Evolutionary conservation across 2,329 filamentous ascomycete species (phyloP).

Genomic region (Colletotrichum horii): DNA sequence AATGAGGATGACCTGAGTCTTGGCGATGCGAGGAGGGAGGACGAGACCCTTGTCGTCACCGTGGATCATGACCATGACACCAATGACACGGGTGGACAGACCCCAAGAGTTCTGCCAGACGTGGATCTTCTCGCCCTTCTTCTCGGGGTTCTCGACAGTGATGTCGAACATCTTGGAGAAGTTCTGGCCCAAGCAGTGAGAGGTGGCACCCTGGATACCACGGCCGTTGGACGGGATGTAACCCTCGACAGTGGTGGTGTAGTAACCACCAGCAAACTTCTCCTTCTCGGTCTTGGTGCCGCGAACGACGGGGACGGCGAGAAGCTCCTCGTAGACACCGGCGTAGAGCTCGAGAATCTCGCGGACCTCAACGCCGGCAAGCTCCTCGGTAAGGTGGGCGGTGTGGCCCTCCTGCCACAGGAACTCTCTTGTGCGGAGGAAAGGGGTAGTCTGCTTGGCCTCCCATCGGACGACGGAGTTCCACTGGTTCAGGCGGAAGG

Average conservation of each 20-base stretch:
- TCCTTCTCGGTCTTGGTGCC: conserved; percentile 97
- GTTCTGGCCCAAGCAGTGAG: conserved; percentile 94
- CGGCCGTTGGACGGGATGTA: conserved; percentile 96
- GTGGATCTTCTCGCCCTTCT: conserved; percentile 80
- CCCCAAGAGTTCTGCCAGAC: conserved; percentile 99
- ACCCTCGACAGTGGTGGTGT: conserved; percentile 95
- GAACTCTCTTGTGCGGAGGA: conserved; percentile 93
- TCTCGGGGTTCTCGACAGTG: conserved; percentile 87
- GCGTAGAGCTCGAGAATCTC: conserved; percentile 95
- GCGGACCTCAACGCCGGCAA: conserved; percentile 84
- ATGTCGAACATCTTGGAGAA: conserved; percentile 99
- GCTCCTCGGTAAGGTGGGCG: conserved; percentile 84
- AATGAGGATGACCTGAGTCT: conserved; percentile 84
- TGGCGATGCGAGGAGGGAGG: conserved; percentile 87
- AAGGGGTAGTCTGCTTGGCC: conserved; percentile 89
- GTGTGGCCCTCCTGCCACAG: conserved; percentile 97
- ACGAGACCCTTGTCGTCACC: conserved; percentile 95
- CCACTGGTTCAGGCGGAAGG: conserved; percentile 96
- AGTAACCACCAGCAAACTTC: conserved; percentile 96
- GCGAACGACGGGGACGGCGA: conserved; percentile 93
- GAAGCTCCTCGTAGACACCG: conserved; percentile 87
- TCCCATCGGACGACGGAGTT: conserved; percentile 94
- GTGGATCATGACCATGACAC: conserved; percentile 99
- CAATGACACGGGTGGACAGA: conserved; percentile 94
- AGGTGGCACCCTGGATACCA: conserved; percentile 95